Evolutionary conservation across 371 early-diverging fungal species (phyloP), one percentile per base, ranked within the genome.

Genomic region (Lichtheimia corymbifera): DNA sequence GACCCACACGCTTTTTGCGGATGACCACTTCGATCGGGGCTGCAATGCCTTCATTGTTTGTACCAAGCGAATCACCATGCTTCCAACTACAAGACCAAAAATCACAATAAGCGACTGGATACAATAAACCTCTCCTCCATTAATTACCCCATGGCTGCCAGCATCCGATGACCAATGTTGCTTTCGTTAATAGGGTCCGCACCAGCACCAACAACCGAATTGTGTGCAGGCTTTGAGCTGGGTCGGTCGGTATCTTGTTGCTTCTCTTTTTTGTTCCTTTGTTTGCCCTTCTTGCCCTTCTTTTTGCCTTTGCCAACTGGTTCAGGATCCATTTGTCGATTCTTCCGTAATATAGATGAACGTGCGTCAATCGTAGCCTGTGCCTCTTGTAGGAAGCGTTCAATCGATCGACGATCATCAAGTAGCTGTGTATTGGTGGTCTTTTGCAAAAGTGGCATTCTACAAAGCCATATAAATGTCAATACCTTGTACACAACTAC

Each of bases 11-110:
- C 44, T 85, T 82, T 42, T 83, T 87, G 12, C 96, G 89, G 43
- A 93, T 70, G 58, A 93, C 79, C 15, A 91, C 95, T 50, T 94
- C 91, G 53, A 97, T 91, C 0, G 97, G 96, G 27, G 84, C 85
- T 2, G 87, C 76, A 40, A 94, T 93, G 58, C 97, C 97, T 17
- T 76, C 81, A 14, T 88, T 90, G 6, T 83, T 81, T 50, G 80
- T 77, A 12, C 97, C 97, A 22, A 96, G 78, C 18, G 92, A 91
- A 61, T 88, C 77, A 17, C 97, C 97, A 47, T 89, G 89, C 52
- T 71, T 81, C 90, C 91, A 80, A 78, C 86, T 88, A 83, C n/a
- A 43, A 22, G 25, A 53, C 11, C 42, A 25, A 12, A 14, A 54
- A 35, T 9, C 2, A 35, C 35, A 35, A 35, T 35, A 35, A 35